Evolutionary conservation across 2,329 filamentous ascomycete species (phyloP), one percentile per base, ranked within the genome.

Genomic region (Hymenoscyphus scutula): DNA sequence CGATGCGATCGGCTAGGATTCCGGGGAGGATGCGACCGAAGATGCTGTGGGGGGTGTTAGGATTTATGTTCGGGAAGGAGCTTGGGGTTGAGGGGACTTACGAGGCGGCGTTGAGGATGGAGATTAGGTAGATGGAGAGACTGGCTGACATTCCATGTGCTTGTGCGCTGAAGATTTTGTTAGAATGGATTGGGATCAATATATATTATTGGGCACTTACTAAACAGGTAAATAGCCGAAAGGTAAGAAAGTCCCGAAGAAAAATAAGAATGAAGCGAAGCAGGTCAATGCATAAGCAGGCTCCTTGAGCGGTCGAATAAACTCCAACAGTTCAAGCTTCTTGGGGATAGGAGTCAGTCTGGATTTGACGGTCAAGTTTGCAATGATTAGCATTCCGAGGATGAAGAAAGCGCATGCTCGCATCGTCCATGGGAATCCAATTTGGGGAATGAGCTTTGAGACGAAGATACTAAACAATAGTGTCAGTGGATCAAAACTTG

Each of bases 341-440:
- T 71, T 75, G 29, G 70, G 71, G n/a, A 64, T 71, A 1, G 79
- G 79, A 10, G 78, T 75, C 1, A 84, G 73, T 32, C 80, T 78
- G 13, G 82, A 82, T 60, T 76, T 80, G 53, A 87, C 75, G 0
- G 83, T 83, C 5, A 84, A 59, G 64, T 80, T 81, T 41, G 82
- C 78, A 60, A 86, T 76, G 59, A 77, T 70, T 58, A 84, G 75
- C 67, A 88, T 76, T 5, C 73, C 78, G 2, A 88, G 75, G 55
- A 88, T 81, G 37, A 86, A 68, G 66, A 88, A 87, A 0, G 81
- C 79, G 27, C 76, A 77, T 56, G 80, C 80, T 8, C 84, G 78
- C 77, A 87, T 84, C 0, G 82, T 75, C 86, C 84, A 88, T 45
- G 76, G 72, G 68, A 84, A 83, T 37, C 84, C 82, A 58, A 85